A percentile compares a stretch with the other conserved stretches of the same genome.
Conservation (phyloP, 1,139 yeast species). For the Blastobotrys ciferrii region DNA sequence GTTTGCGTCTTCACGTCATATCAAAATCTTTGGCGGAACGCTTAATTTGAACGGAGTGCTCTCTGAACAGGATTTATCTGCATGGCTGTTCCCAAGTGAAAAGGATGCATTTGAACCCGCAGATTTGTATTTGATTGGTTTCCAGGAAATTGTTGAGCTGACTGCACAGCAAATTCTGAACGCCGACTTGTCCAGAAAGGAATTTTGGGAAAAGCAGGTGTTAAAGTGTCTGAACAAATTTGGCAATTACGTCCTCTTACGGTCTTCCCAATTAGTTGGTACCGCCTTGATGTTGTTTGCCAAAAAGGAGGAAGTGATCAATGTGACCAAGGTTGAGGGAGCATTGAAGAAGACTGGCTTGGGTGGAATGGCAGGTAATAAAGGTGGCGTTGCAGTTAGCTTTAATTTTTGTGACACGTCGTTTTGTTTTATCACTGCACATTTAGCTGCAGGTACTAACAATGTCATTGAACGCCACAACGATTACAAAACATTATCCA, state of each 20-base stretch:
- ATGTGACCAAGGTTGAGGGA: slow-evolving; percentile 74
- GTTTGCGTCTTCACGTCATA: slow-evolving; percentile 60
- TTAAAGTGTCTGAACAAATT: slow-evolving; percentile 53
- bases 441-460: slow-evolving; percentile 88
- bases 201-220: slow-evolving; percentile 77
- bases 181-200: slow-evolving; percentile 68
- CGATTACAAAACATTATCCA: slow-evolving; percentile 78
- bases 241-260: slow-evolving; percentile 61
- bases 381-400: slow-evolving; percentile 88
- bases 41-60: slow-evolving; percentile 82
- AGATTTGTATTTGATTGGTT: slow-evolving; percentile 78
- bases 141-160: slow-evolving; percentile 90
- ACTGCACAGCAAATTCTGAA: slow-evolving; percentile 87
- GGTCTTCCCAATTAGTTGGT: slow-evolving; percentile 93
- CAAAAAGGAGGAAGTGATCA: slow-evolving; percentile 56
- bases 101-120: slow-evolving; percentile 41
- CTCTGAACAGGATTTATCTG: slow-evolving; percentile 53
- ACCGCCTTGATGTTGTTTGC: slow-evolving; percentile 75
- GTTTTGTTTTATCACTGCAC: slow-evolving; percentile 84
- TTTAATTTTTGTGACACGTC: slow-evolving; percentile 74
- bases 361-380: slow-evolving; percentile 90
- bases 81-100: slow-evolving; percentile 80
- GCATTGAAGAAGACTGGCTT: slow-evolving; percentile 82
- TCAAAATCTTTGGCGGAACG: slow-evolving; percentile 76
- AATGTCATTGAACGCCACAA: slow-evolving; percentile 85